Conservation (phyloP, 257 asterid species). For the Salvia hispanica region DNA sequence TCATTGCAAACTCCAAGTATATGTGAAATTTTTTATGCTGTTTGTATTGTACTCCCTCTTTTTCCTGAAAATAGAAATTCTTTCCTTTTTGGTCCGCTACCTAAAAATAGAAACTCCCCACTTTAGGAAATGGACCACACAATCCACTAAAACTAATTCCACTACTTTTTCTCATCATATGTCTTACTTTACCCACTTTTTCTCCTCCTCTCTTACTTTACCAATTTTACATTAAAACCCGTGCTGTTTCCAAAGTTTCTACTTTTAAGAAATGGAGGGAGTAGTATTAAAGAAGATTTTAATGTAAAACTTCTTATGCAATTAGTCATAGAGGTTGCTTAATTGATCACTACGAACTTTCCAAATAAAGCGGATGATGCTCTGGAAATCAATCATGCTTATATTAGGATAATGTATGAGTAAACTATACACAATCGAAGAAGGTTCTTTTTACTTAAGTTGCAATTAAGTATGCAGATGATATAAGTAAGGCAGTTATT, state of each 20-base stretch:
- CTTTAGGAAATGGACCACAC: too few relatives aligned
- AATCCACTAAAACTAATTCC: too few relatives aligned
- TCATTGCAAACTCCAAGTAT: conserved; percentile 7
- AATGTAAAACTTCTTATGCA: background rate
- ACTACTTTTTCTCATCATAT: too few relatives aligned
- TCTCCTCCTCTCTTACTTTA: too few relatives aligned
- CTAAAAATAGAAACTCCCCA: too few relatives aligned
- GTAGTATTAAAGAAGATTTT: background rate
- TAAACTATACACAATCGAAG: background rate
- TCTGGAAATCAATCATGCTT: background rate
- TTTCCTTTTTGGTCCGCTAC: too few relatives aligned
- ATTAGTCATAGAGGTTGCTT: background rate
- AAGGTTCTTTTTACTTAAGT: background rate
- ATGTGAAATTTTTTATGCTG: background rate
- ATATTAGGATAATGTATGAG: background rate
- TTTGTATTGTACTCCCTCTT: too few relatives aligned
- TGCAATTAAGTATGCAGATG: background rate
- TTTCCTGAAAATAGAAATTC: too few relatives aligned
- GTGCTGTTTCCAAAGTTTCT: too few relatives aligned
- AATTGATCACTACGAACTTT: background rate
- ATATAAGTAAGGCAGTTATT: background rate
- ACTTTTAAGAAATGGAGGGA: too few relatives aligned
- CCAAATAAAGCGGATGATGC: background rate
- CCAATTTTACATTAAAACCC: too few relatives aligned
- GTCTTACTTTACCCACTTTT: too few relatives aligned